phyloP scores from a whole-genome alignment of 75 land plant species.

The Sequoia sempervirens region DNA sequence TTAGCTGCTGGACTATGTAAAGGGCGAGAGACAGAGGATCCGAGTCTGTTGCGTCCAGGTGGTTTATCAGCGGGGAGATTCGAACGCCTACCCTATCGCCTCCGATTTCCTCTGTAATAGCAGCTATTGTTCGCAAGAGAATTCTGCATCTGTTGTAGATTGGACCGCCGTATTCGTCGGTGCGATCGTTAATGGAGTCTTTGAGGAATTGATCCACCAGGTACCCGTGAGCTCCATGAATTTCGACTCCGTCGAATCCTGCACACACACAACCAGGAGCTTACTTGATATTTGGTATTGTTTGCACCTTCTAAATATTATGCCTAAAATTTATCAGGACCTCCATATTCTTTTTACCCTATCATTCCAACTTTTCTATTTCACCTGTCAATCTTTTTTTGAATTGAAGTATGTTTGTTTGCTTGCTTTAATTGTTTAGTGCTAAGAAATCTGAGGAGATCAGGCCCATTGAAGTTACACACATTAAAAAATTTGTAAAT shows the following conservation, averaged over 20 bases:
- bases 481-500: too few species aligned
- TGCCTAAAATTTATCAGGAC: too few species aligned
- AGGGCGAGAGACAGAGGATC: conserved; percentile 56
- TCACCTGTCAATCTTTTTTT: too few species aligned
- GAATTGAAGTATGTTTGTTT: too few species aligned
- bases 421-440: too few species aligned
- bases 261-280: neutral
- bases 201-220: conserved; percentile 89
- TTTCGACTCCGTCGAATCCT: conserved; percentile 80
- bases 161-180: conserved; percentile 70
- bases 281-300: too few species aligned
- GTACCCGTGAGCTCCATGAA: conserved; percentile 89
- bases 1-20: conserved; percentile 44
- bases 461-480: too few species aligned
- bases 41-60: conserved; percentile 66
- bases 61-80: conserved; percentile 72
- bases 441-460: too few species aligned
- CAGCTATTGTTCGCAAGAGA: conserved; percentile 27
- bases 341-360: too few species aligned
- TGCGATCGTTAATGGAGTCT: conserved; percentile 81
- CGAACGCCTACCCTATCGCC: conserved; percentile 49
- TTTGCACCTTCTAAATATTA: too few species aligned
- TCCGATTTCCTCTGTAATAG: conserved; percentile 46
- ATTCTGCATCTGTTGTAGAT: conserved; percentile 61
- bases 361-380: too few species aligned